These are phyloP conservation scores for Auxenochlorella pyrenoidosa DNA, from an alignment of 139 green algal genomes.

Conservation along the genomic window DNA sequence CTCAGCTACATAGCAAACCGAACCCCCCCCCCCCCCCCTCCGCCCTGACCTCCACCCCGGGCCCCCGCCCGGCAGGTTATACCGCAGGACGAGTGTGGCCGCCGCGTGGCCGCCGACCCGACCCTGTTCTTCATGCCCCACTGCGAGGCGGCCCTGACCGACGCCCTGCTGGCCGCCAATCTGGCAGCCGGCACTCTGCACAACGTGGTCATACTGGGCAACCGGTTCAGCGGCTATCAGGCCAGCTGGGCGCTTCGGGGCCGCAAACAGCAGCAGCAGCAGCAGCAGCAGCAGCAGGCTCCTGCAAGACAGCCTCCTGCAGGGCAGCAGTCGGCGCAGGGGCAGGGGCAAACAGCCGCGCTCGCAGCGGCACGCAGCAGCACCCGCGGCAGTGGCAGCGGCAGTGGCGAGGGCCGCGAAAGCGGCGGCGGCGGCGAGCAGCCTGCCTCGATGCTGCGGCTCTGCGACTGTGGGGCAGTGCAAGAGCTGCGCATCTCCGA, in stretches of 20 bases:
- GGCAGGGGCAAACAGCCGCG: background rate
- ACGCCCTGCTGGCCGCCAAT: conserved; percentile 62
- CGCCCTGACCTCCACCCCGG: background rate
- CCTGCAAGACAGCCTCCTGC: no score
- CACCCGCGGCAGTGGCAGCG: no score
- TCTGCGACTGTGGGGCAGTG: conserved; percentile 20
- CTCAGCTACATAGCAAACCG: background rate
- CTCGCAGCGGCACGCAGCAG: background rate
- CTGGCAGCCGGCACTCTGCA: conserved; percentile 38
- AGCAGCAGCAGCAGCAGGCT: background rate
- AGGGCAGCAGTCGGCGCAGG: background rate
- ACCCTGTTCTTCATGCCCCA: conserved; percentile 81
- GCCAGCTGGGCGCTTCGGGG: background rate
- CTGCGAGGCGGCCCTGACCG: conserved; percentile 63
- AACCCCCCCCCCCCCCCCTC: background rate
- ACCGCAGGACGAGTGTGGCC: conserved; percentile 50
- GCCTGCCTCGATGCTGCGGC: conserved; percentile 27
- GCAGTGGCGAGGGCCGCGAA: no score
- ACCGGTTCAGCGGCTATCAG: conserved; percentile 38
- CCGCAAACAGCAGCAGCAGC: background rate
- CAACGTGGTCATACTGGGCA: conserved; percentile 62
- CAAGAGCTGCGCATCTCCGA: conserved; percentile 22
- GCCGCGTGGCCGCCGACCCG: conserved; percentile 37
- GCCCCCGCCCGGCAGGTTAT: background rate
- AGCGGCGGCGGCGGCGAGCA: background rate